Evolutionary conservation across 495 filamentous ascomycete genomes (phyloP).

Genomic region (Xylaria cubensis): DNA sequence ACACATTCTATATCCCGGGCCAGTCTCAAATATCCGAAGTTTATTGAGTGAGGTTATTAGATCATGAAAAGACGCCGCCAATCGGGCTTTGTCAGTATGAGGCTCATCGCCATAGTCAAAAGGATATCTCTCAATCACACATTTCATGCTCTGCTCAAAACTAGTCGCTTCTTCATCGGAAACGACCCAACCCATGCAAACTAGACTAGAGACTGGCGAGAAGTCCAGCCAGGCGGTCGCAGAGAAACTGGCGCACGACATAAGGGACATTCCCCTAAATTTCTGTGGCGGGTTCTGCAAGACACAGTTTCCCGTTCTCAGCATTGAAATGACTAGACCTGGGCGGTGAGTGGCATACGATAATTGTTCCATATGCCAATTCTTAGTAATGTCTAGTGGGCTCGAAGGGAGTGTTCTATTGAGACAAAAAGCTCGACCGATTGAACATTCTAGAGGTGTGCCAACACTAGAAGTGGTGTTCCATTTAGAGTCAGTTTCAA

Average conservation of each 20-base stretch:
- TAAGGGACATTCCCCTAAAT: not conserved
- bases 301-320: not conserved
- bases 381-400: no score
- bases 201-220: not conserved
- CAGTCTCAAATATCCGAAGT: not conserved
- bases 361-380: no score
- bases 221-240: not conserved
- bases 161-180: not conserved
- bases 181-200: slow-evolving; percentile 1
- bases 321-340: not conserved
- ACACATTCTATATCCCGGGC: not conserved
- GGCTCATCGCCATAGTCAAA: not conserved
- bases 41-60: not conserved
- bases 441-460: slow-evolving; percentile 7
- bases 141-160: not conserved
- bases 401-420: no score
- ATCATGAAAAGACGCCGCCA: not conserved
- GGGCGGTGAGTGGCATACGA: slow-evolving; percentile 7
- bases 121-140: no score
- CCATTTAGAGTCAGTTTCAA: not conserved
- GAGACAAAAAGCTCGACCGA: not conserved
- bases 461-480: not conserved
- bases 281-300: not conserved
- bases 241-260: not conserved
- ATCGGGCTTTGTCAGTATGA: not conserved